Percentiles rank a stretch among this genome's conserved stretches.
phyloP scores from a whole-genome alignment of 2,329 filamentous ascomycete genomes.

The Fusarium cyanostomum region DNA sequence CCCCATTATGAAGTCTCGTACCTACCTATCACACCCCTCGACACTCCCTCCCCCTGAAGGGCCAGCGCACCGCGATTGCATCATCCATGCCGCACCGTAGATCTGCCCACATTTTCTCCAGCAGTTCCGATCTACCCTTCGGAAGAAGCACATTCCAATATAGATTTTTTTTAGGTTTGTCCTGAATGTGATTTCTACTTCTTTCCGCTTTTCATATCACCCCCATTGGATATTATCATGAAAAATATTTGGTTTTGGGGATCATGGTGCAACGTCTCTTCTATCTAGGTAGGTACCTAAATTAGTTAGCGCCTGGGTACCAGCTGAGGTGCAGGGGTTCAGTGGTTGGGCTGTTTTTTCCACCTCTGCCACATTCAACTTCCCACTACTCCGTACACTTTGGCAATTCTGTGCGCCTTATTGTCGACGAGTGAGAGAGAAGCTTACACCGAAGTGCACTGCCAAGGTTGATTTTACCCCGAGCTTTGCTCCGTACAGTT shows the following conservation, averaged over 20 bases:
- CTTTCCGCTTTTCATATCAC: not conserved
- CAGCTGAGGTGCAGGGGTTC: constrained; percentile 21
- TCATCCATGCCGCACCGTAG: constrained; percentile 27
- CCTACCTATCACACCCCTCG: constrained; percentile 23
- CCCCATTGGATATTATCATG: not conserved
- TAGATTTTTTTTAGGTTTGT: not conserved
- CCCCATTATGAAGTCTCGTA: constrained; percentile 3
- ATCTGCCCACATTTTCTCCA: constrained; percentile 19
- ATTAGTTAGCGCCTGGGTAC: no score
- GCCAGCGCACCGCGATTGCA: constrained; percentile 19
- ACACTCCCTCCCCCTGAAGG: not conserved
- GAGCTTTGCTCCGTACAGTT: no score
- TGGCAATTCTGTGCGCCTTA: no score
- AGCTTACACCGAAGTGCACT: no score
- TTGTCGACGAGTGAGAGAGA: no score
- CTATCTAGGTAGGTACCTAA: no score
- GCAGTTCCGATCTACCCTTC: constrained; percentile 6
- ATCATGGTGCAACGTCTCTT: no score
- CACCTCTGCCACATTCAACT: constrained; percentile 16
- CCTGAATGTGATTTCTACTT: not conserved
- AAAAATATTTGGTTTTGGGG: no score
- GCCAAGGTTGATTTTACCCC: no score
- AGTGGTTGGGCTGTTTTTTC: constrained; percentile 27
- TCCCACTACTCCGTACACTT: not conserved
- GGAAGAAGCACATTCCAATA: constrained; percentile 4